phyloP scores from a whole-genome alignment of 1,284 basidiomycete species.

The Boletus coffeatus region DNA sequence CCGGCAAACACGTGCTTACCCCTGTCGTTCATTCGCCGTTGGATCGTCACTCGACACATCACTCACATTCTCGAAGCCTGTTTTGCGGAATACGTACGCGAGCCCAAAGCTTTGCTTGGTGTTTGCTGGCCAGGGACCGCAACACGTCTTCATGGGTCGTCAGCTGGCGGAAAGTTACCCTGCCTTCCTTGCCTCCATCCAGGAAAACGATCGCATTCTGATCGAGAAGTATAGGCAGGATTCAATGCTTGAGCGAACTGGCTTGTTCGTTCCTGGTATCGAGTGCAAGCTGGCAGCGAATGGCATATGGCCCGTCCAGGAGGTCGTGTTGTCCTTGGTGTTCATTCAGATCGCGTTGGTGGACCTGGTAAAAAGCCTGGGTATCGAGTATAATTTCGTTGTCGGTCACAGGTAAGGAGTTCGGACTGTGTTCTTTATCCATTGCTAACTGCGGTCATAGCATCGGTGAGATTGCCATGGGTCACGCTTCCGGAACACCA shows the following conservation, averaged over 20 bases:
- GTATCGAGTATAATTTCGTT: conserved; percentile 27
- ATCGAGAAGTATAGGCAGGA: conserved; percentile 22
- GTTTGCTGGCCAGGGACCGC: conserved; percentile 28
- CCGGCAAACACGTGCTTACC: conserved; percentile 25
- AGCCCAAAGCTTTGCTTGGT: conserved; percentile 30
- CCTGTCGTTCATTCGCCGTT: conserved; percentile 21
- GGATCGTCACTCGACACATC: conserved; percentile 18
- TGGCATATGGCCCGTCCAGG: conserved; percentile 28
- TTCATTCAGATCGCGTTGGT: conserved; percentile 28
- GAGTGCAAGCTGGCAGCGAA: conserved; percentile 23
- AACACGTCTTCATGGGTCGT: conserved; percentile 30
- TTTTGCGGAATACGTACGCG: conserved; percentile 17
- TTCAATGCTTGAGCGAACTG: conserved; percentile 29
- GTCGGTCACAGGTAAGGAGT: conserved; percentile 28
- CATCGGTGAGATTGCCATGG: conserved; percentile 32
- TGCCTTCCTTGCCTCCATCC: conserved; percentile 22
- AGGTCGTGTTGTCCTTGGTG: conserved; percentile 29
- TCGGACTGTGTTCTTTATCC: neutral
- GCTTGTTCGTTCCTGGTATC: conserved; percentile 27
- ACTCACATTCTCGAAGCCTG: conserved; percentile 24
- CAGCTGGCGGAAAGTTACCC: conserved; percentile 28
- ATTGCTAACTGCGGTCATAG: conserved; percentile 7
- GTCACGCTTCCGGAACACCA: conserved; percentile 25
- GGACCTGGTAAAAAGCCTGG: conserved; percentile 25
- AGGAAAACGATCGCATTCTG: conserved; percentile 25